These are phyloP conservation scores for Leucocoprinus birnbaumii DNA, from an alignment of 768 basidiomycete genomes.

Conservation along the genomic window DNA sequence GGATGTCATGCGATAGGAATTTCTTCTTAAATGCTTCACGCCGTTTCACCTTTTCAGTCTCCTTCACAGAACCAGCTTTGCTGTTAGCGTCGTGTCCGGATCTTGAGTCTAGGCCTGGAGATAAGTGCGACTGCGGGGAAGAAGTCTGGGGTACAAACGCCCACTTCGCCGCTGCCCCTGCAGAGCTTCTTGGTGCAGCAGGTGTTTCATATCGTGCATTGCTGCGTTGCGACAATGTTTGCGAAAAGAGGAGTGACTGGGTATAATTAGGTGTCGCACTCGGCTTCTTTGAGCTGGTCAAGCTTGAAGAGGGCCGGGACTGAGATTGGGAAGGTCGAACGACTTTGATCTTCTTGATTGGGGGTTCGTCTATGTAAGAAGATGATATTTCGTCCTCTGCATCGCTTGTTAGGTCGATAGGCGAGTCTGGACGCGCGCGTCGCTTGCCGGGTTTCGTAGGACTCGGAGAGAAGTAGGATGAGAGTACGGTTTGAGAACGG, in stretches of 20 bases:
- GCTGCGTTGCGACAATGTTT: background rate
- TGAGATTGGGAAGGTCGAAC: slow-evolving; percentile 9
- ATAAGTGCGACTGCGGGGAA: background rate
- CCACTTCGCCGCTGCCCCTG: slow-evolving; percentile 6
- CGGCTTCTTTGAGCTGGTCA: slow-evolving; percentile 1
- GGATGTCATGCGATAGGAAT: slow-evolving; percentile 44
- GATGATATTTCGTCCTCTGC: slow-evolving; percentile 24
- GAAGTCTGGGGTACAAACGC: slow-evolving; percentile 1
- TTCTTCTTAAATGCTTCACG: slow-evolving; percentile 47
- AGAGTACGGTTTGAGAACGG: slow-evolving; percentile 33
- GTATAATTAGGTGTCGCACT: background rate
- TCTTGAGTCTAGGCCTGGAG: background rate
- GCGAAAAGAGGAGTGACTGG: slow-evolving; percentile 4
- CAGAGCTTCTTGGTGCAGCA: background rate
- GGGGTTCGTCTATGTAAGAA: slow-evolving; percentile 26
- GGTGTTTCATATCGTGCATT: background rate
- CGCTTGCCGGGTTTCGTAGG: slow-evolving; percentile 27
- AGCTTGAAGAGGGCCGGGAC: background rate
- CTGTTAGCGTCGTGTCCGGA: background rate
- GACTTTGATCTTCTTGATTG: slow-evolving; percentile 13
- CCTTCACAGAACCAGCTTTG: background rate
- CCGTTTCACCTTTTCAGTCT: slow-evolving; percentile 21
- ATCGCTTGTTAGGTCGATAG: slow-evolving; percentile 55
- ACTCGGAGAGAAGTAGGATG: slow-evolving; percentile 32
- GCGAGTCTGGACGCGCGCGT: slow-evolving; percentile 17